Conservation (phyloP, 2,329 filamentous ascomycete species). For the Monascus ruber region DNA sequence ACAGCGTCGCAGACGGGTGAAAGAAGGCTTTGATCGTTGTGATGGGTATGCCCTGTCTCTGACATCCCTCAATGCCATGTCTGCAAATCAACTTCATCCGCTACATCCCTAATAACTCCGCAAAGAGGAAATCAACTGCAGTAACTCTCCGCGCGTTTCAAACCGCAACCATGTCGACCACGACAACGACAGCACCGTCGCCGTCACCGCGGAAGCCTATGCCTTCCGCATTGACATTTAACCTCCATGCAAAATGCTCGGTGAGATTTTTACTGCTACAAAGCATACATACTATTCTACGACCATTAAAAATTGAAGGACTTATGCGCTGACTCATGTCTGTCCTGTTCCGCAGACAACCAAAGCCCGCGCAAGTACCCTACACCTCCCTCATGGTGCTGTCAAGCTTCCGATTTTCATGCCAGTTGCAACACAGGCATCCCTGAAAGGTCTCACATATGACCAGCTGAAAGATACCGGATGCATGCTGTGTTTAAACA, state of each 20-base stretch:
- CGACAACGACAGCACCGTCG: conserved; percentile 4
- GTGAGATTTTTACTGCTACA: conserved; percentile 38
- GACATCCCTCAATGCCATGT: conserved; percentile 1
- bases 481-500: conserved; percentile 88
- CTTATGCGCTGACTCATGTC: background rate
- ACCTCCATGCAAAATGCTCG: conserved; percentile 67
- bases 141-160: too few species aligned
- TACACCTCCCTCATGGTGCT: conserved; percentile 82
- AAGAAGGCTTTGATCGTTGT: background rate
- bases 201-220: conserved; percentile 19
- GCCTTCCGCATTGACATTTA: conserved; percentile 61
- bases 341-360: conserved; percentile 55
- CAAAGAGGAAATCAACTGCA: too few species aligned
- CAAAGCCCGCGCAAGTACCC: conserved; percentile 76
- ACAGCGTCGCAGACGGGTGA: too few species aligned
- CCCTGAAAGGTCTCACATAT: conserved; percentile 85
- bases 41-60: conserved; percentile 3
- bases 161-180: conserved; percentile 20
- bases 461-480: conserved; percentile 82
- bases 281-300: conserved; percentile 1
- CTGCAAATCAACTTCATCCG: background rate
- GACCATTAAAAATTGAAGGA: conserved; percentile 1
- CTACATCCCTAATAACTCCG: background rate
- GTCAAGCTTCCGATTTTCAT: conserved; percentile 93
- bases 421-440: conserved; percentile 95